Base-by-base conservation (phyloP, 1,284 basidiomycete genomes). In the Trichosporon sp. region DNA sequence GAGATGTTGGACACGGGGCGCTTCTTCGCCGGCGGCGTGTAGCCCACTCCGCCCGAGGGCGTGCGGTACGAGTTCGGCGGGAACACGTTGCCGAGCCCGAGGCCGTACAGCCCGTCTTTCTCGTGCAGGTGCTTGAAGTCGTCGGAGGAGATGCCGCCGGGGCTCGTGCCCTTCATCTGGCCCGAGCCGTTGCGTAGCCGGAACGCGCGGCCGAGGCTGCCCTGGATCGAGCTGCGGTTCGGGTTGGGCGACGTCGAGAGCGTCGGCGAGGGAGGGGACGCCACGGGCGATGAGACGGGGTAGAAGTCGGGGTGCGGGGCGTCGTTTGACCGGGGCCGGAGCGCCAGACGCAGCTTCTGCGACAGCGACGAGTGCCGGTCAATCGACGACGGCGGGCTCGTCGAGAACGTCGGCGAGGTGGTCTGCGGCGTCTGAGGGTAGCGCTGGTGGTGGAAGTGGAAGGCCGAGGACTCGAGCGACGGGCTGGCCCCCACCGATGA, bases 1-100 rank as follows among this genome's bases (percentile, higher is more conserved):
- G 70, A 71, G 2, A 71, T 64, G 29, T 64, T 70, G 3, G 71
- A 64, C 2, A 64, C 64, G 25, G 70, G 58, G 10, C 65, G 56
- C 27, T 34, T 33, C 40, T 27, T 33, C 23, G 54, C 13, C 3
- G 65, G 68, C 16, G 63, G 68, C 19, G 68, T 63, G 59, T 66
- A 69, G 4, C 68, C 68, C 4, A 69, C 60, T 0, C 68, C 68
- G 19, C 68, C 68, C 0, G 60, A 40, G 0, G 65, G 49, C 14
- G 68, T 69, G 37, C 65, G 63, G 49, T 69, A 65, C 14, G 65
- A 61, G 34, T 60, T 65, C 9, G 60, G 61, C 34, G 60, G 44
- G 4, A 58, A 52, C 14, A 21, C 58, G 23, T 27, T 61, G 19
- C 62, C 46, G 23, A 66, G 40, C 3, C 65, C 63, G 1, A 69